Base-by-base conservation (phyloP, 352 stramenopile genomes). In the Phytopythium ostracodes region DNA sequence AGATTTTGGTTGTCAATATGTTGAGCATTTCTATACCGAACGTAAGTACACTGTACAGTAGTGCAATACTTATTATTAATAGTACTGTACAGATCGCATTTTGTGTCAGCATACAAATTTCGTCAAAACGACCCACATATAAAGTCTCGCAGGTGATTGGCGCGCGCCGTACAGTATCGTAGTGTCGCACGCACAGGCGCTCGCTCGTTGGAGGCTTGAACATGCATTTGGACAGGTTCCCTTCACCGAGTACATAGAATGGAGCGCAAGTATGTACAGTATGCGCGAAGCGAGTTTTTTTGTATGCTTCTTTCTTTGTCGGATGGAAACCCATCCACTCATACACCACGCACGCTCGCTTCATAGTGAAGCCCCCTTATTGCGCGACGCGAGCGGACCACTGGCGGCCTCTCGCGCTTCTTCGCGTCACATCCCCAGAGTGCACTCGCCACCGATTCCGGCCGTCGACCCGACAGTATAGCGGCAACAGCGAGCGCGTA, bases 201-300 rank as follows among this genome's bases (percentile, higher is more conserved):
- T 33, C 29, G 29, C 29, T 33, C 29, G 29, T 33, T 10, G 1
- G 44, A 14, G 8, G 42, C 18, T 54, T 54, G 47, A 54, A 54
- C 47, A 54, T 54, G 47, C 25, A 2, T 12, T 54, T 54, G 47
- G 47, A 54, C 27, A 24, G 47, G 25, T 54, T 35, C 8, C 46
- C 14, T 18, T 22, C n/a, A 12, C 10, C 7, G 33, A 38, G n/a
- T n/a, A 38, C 33, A 38, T 38, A 38, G 33, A 38, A 38, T 10
- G 3, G 33, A 38, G 10, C 33, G 29, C 29, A 33, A 33, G 29
- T 33, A 33, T 33, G 29, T 33, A 17, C 40, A 47, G n/a, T 47
- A 50, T 50, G 43, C 43, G 20, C n/a, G 20, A 50, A 5, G 43
- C 0, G 43, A 50, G 43, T 27, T 50, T 50, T 25, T 14, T 11